These are phyloP conservation scores for Lactifluus hygrophoroides DNA, from an alignment of 768 basidiomycete genomes.

Conservation along the genomic window DNA sequence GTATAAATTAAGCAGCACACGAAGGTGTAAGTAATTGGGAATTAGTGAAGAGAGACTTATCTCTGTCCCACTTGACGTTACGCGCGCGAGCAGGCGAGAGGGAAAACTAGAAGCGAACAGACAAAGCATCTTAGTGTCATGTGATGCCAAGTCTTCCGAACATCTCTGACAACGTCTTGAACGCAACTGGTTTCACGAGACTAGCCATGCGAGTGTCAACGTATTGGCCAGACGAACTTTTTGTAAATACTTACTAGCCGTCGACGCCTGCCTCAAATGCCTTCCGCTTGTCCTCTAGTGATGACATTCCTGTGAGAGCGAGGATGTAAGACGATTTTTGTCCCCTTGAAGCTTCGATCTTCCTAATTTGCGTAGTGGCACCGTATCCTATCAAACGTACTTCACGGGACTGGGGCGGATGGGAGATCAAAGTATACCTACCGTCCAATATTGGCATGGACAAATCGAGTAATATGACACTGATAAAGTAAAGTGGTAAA, in stretches of 20 bases:
- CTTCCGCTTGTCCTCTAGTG: conserved; percentile 81
- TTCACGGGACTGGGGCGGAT: background rate
- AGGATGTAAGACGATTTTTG: conserved; percentile 47
- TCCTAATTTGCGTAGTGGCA: conserved; percentile 76
- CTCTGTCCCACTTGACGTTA: background rate
- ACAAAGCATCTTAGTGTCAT: conserved; percentile 22
- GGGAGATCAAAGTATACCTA: conserved; percentile 23
- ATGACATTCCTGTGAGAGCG: conserved; percentile 90
- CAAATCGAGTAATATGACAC: conserved; percentile 79
- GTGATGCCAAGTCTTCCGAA: conserved; percentile 60
- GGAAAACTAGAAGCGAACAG: background rate
- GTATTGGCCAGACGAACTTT: background rate
- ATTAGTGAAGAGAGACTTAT: background rate
- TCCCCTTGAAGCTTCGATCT: conserved; percentile 43
- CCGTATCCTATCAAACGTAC: conserved; percentile 49
- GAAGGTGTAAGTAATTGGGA: background rate
- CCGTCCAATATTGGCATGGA: conserved; percentile 95
- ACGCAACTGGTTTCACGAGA: conserved; percentile 92
- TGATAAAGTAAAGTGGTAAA: conserved; percentile 28
- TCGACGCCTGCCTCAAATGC: conserved; percentile 93
- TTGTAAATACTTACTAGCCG: conserved; percentile 65
- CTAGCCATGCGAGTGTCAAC: conserved; percentile 31
- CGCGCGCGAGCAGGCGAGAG: background rate
- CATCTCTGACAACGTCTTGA: conserved; percentile 82
- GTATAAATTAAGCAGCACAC: conserved; percentile 15